These are phyloP conservation scores for Debaryomyces sp. DNA, from an alignment of 1,139 yeast genomes.

Conservation along the genomic window DNA sequence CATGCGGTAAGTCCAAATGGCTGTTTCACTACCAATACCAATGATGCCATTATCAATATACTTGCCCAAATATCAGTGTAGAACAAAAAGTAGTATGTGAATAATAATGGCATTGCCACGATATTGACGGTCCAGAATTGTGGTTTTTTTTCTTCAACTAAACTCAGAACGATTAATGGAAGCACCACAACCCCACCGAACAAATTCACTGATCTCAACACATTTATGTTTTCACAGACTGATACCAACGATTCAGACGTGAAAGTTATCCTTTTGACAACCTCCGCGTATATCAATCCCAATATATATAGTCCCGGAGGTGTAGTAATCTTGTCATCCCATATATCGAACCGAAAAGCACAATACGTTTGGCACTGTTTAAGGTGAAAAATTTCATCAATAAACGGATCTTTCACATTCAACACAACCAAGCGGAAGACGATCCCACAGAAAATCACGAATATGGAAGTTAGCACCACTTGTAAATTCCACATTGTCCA, in stretches of 20 bases:
- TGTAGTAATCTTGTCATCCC: constrained; percentile 94
- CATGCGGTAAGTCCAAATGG: constrained; percentile 20
- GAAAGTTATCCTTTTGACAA: constrained; percentile 22
- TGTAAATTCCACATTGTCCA: constrained; percentile 2
- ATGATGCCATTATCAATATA: constrained; percentile 52
- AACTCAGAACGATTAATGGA: constrained; percentile 40
- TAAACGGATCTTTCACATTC: constrained; percentile 44
- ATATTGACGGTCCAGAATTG: constrained; percentile 55
- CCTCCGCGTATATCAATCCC: constrained; percentile 53
- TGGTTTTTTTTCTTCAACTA: constrained; percentile 22
- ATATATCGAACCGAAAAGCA: constrained; percentile 55
- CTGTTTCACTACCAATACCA: constrained; percentile 39
- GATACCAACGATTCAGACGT: constrained; percentile 21
- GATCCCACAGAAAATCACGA: constrained; percentile 1
- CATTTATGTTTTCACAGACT: constrained; percentile 40
- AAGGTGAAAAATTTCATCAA: constrained; percentile 86
- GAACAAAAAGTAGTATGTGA: constrained; percentile 73
- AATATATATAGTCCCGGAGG: constrained; percentile 90
- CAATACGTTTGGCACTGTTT: constrained; percentile 76
- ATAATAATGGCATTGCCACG: constrained; percentile 66
- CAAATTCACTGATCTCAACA: constrained; percentile 61
- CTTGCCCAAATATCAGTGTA: constrained; percentile 96
- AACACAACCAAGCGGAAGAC: constrained; percentile 16
- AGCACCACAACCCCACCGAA: constrained; percentile 62
- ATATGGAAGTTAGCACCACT: neutral